Conservation (phyloP, 169 alveolate genomes). For the Cryptosporidium canis region DNA sequence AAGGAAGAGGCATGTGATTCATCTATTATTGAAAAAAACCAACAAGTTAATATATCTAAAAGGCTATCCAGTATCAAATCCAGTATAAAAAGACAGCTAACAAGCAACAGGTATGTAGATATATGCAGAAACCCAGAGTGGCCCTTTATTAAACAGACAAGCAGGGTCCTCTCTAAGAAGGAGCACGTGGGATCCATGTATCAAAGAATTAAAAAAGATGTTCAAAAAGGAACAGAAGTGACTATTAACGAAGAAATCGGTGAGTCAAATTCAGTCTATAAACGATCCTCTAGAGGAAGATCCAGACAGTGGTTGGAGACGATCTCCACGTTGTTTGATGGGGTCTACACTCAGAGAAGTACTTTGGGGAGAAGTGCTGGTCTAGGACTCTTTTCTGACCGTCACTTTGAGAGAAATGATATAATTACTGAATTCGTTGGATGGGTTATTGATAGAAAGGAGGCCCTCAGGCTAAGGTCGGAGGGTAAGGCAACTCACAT, state of each 20-base stretch:
- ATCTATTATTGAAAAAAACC: background rate
- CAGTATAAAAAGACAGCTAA: constrained; percentile 43
- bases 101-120: constrained; percentile 55
- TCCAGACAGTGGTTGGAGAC: constrained; percentile 71
- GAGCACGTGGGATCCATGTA: background rate
- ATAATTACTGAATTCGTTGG: constrained; percentile 79
- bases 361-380: constrained; percentile 79
- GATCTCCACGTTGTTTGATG: constrained; percentile 74
- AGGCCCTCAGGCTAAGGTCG: constrained; percentile 74
- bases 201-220: background rate
- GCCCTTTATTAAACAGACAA: constrained; percentile 37
- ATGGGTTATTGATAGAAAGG: constrained; percentile 78
- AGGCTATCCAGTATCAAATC: background rate
- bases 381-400: constrained; percentile 77
- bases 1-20: background rate
- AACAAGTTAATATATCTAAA: background rate
- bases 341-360: constrained; percentile 77
- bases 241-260: background rate
- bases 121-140: constrained; percentile 70
- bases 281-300: constrained; percentile 18
- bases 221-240: background rate
- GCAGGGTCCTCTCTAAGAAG: constrained; percentile 24
- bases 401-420: constrained; percentile 70
- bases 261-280: background rate
- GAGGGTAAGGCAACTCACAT: constrained; percentile 78